These are phyloP conservation scores for Calcarisporium arbuscula DNA, from an alignment of 2,329 filamentous ascomycete species.

Conservation along the genomic window DNA sequence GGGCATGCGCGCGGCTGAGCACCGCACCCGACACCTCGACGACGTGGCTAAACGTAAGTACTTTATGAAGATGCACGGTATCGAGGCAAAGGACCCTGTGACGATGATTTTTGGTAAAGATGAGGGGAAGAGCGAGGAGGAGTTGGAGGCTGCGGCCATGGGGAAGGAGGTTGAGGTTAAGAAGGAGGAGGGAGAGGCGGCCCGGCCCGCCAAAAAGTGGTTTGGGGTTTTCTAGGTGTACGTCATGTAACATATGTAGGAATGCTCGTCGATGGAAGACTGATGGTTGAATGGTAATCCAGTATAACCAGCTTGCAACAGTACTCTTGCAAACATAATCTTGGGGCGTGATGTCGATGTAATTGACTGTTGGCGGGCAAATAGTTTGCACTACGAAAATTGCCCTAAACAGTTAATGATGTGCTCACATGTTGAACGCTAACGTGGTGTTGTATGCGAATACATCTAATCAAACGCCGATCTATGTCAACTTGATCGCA, in stretches of 20 bases:
- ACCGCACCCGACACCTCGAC: constrained; percentile 66
- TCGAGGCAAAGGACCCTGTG: constrained; percentile 58
- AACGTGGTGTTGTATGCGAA: constrained; percentile 1
- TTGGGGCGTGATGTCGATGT: too few relatives aligned
- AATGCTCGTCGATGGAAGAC: too few relatives aligned
- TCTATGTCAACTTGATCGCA: constrained; percentile 60
- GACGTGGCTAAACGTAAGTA: constrained; percentile 82
- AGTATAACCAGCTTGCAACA: too few relatives aligned
- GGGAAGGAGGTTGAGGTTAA: constrained; percentile 27
- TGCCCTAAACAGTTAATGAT: too few relatives aligned
- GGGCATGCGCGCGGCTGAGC: constrained; percentile 61
- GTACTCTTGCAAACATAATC: too few relatives aligned
- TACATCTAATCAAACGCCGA: constrained; percentile 1
- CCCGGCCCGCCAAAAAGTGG: constrained; percentile 53
- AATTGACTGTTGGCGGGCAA: too few relatives aligned
- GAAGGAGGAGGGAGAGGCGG: constrained; percentile 16
- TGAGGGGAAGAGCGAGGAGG: constrained; percentile 27
- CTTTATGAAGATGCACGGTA: constrained; percentile 79
- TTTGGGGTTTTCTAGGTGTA: constrained; percentile 66
- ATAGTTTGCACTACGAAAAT: too few relatives aligned
- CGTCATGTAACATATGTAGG: neutral
- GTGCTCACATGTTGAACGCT: too few relatives aligned
- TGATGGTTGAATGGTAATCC: too few relatives aligned
- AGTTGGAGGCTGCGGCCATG: constrained; percentile 28
- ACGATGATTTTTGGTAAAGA: constrained; percentile 35